phyloP scores from a whole-genome alignment of 2,329 filamentous ascomycete genomes.

The Microsporum audouinii region DNA sequence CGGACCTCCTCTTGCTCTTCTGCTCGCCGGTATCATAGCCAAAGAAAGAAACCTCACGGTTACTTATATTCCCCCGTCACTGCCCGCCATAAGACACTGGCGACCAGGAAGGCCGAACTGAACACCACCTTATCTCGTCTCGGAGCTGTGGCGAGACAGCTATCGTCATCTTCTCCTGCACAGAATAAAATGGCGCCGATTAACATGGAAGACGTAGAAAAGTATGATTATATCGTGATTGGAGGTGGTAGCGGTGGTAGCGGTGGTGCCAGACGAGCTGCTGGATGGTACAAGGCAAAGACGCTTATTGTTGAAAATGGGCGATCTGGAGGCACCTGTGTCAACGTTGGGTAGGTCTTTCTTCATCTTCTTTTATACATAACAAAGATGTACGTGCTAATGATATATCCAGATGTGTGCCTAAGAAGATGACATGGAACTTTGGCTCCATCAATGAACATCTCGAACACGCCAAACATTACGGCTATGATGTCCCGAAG shows the following conservation, averaged over 20 bases:
- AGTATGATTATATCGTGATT: conserved; percentile 46
- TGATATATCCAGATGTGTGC: conserved; percentile 34
- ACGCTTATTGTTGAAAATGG: conserved; percentile 41
- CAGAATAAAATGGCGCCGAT: conserved; percentile 30
- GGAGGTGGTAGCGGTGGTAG: conserved; percentile 44
- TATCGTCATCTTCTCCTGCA: conserved; percentile 18
- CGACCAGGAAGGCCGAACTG: background rate
- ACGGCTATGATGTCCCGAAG: conserved; percentile 38
- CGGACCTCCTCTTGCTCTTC: background rate
- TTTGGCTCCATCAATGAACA: conserved; percentile 40
- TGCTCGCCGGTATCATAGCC: background rate
- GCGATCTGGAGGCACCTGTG: conserved; percentile 39
- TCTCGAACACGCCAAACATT: conserved; percentile 36
- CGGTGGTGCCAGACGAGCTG: conserved; percentile 39
- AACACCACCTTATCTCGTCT: conserved; percentile 23
- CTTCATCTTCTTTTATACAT: background rate
- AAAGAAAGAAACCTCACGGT: background rate
- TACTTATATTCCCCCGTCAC: conserved; percentile 5
- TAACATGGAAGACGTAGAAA: conserved; percentile 26
- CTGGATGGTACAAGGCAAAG: conserved; percentile 43
- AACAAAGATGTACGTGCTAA: background rate
- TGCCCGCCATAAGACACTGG: background rate
- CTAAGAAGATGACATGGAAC: conserved; percentile 45
- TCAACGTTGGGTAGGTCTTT: conserved; percentile 41
- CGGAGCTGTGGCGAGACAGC: conserved; percentile 31